Evolutionary conservation across 768 basidiomycete species (phyloP).

Genomic region (Plicaturopsis crispa): DNA sequence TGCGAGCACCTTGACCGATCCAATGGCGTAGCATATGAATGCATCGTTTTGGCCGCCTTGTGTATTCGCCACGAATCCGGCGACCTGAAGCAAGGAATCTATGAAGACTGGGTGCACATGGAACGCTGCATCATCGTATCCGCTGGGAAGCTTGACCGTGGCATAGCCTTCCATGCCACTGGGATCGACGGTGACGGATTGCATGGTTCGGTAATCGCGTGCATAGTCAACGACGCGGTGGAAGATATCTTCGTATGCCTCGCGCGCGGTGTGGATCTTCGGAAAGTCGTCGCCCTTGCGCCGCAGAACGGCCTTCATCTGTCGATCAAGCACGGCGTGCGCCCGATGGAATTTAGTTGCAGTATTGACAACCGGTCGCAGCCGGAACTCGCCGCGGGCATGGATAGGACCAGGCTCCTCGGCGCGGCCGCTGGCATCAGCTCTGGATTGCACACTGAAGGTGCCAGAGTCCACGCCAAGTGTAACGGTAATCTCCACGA

Average conservation of each 20-base stretch:
- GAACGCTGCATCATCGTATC: conserved; percentile 24
- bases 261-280: conserved; percentile 48
- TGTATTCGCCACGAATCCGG: conserved; percentile 65
- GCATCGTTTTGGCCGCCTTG: conserved; percentile 41
- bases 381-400: conserved; percentile 37
- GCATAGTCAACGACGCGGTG: conserved; percentile 62
- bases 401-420: conserved; percentile 30
- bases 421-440: conserved; percentile 18
- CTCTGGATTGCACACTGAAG: conserved; percentile 41
- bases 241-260: conserved; percentile 60
- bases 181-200: conserved; percentile 40
- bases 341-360: conserved; percentile 28
- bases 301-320: conserved; percentile 22
- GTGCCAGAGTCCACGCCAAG: conserved; percentile 27
- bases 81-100: conserved; percentile 61
- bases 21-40: conserved; percentile 57
- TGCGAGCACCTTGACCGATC: conserved; percentile 38
- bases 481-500: conserved; percentile 31
- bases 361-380: conserved; percentile 23
- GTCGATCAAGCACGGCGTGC: conserved; percentile 26
- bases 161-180: conserved; percentile 47
- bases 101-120: conserved; percentile 49
- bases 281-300: conserved; percentile 15
- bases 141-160: conserved; percentile 31
- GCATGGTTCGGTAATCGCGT: conserved; percentile 48